Conservation (phyloP, 176 grass and related monocot genomes). For the Zizania latifolia region DNA sequence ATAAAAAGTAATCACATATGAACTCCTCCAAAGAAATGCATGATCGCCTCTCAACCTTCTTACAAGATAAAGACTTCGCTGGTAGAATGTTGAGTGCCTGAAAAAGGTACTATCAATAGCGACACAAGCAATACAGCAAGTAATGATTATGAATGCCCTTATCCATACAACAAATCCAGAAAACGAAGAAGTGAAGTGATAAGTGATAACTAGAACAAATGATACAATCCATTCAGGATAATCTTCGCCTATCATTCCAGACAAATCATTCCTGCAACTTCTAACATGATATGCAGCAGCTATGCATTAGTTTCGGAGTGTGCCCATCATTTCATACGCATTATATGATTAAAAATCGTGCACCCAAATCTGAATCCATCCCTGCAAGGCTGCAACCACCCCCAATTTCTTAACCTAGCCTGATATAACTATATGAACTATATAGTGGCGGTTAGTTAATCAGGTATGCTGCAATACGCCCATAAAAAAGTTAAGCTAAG, state of each 20-base stretch:
- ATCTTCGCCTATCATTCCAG: not conserved
- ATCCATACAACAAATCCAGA: not conserved
- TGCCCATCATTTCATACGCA: not conserved
- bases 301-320: not conserved
- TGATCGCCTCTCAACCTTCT: slow-evolving; percentile 53
- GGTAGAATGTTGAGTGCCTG: slow-evolving; percentile 69
- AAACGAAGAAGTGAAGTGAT: not conserved
- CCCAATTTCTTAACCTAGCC: not conserved
- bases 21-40: slow-evolving; percentile 81
- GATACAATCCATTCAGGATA: not conserved
- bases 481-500: not conserved
- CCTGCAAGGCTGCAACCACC: not conserved
- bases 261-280: not conserved
- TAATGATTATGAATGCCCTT: not conserved
- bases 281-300: not conserved
- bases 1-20: slow-evolving; percentile 74
- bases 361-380: not conserved
- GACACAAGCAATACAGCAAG: not conserved
- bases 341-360: not conserved
- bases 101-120: not conserved
- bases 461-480: not conserved
- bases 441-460: not conserved
- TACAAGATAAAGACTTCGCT: slow-evolving; percentile 55
- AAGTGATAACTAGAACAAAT: not conserved
- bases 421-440: not conserved